Base-by-base conservation (phyloP, 495 filamentous ascomycete genomes). In the Cudoniella acicularis region DNA sequence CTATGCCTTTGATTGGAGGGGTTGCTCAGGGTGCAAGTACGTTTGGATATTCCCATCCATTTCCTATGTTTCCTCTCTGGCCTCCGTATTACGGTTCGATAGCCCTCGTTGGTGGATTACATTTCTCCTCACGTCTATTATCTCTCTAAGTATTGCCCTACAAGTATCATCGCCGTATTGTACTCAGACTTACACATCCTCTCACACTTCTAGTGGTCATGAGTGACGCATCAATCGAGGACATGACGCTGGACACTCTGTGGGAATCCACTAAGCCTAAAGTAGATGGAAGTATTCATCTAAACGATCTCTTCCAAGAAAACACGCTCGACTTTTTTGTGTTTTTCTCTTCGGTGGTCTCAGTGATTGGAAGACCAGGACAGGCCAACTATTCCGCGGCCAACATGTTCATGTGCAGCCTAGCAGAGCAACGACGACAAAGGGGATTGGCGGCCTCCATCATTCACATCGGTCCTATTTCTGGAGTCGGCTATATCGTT, bases 401-500 rank as follows among this genome's bases (percentile, higher is more conserved):
- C n/a, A 82, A 82, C 54, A 67, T 8, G 4, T 84, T 75, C 60
- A 71, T 81, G 48, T 70, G 40, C 8, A 49, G 56, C 10, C 47
- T 80, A 0, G 71, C 68, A 0, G 36, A 36, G 1, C 63, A 76
- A 27, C 59, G 77, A 0, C 56, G 69, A 4, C 30, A 17, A 2
- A 40, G 46, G 0, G 21, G 52, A 27, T 11, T 72, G 0, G 63
- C 54, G 8, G 63, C 68, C 0, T 78, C 79, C 9, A 76, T 76
- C 1, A 72, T 86, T 54, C 75, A 84, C 54, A 83, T 87, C 30
- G 82, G 81, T 6, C 74, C 75, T 3, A 76, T 87, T 30, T 74
- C 80, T 17, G 84, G 83, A 0, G 70, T 81, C 10, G 84, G 84
- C 0, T 83, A 83, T 50, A 64, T 84, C n/a, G 10, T 6, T 3